These are phyloP conservation scores for Closterium sp. DNA, from an alignment of 139 green algal species.

Conservation along the genomic window DNA sequence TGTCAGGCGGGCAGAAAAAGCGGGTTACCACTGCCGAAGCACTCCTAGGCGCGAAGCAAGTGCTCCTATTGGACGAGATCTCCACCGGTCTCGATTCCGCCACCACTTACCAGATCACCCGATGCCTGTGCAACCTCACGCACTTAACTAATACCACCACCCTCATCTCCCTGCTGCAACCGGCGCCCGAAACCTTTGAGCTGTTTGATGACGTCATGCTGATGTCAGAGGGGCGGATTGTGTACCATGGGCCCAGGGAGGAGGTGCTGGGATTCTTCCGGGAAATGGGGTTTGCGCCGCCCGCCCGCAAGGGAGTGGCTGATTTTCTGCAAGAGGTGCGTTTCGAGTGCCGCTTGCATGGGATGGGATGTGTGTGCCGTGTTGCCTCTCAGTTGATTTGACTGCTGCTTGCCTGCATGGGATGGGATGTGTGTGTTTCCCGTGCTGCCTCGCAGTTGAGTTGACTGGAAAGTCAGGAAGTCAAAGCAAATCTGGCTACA, in stretches of 20 bases:
- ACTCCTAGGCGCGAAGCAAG: slow-evolving; percentile 52
- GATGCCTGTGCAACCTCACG: not conserved
- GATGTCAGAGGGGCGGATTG: slow-evolving; percentile 22
- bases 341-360: not conserved
- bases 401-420: too few species aligned
- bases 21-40: slow-evolving; percentile 64
- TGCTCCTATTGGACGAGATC: slow-evolving; percentile 59
- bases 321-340: slow-evolving; percentile 78
- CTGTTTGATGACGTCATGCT: slow-evolving; percentile 75
- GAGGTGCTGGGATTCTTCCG: slow-evolving; percentile 67
- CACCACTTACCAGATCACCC: slow-evolving; percentile 65
- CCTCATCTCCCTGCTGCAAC: slow-evolving; percentile 78
- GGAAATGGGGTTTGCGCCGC: slow-evolving; percentile 59
- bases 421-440: too few species aligned
- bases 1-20: slow-evolving; percentile 70
- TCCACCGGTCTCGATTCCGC: slow-evolving; percentile 64
- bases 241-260: slow-evolving; percentile 9
- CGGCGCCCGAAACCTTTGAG: slow-evolving; percentile 65
- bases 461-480: too few species aligned
- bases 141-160: slow-evolving; percentile 3
- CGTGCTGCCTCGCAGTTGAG: too few species aligned
- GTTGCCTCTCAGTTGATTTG: too few species aligned
- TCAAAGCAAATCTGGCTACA: too few species aligned
- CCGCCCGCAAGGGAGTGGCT: slow-evolving; percentile 59
- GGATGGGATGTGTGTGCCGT: not conserved